Evolutionary conservation across 1,139 yeast species (phyloP).

Genomic region (Diutina rugosa): DNA sequence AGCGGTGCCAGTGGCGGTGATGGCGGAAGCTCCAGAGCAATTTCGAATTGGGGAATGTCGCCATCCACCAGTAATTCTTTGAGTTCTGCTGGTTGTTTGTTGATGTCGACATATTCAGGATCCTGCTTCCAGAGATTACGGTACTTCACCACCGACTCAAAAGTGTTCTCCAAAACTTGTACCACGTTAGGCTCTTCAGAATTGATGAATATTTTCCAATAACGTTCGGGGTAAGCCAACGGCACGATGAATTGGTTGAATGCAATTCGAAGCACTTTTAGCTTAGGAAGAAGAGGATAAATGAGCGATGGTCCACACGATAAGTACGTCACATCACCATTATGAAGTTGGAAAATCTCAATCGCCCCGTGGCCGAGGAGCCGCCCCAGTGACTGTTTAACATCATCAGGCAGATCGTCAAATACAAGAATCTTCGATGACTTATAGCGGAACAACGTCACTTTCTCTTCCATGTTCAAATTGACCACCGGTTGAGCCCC

Average conservation of each 20-base stretch:
- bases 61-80: constrained; percentile 8
- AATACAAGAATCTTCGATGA: constrained; percentile 30
- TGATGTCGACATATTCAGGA: constrained; percentile 4
- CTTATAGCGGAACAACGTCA: constrained; percentile 22
- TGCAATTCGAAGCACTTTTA: constrained; percentile 42
- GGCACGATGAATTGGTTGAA: constrained; percentile 48
- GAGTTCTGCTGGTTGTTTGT: constrained; percentile 10
- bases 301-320: constrained; percentile 41
- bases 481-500: constrained; percentile 4
- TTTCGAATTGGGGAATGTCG: constrained; percentile 4
- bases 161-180: constrained; percentile 20
- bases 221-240: constrained; percentile 57
- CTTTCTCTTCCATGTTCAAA: constrained; percentile 21
- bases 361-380: constrained; percentile 49
- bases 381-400: constrained; percentile 21
- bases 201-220: constrained; percentile 49
- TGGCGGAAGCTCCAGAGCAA: constrained; percentile 1
- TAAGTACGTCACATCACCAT: constrained; percentile 50
- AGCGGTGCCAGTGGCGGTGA: constrained; percentile 1
- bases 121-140: constrained; percentile 8
- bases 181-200: constrained; percentile 21
- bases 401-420: constrained; percentile 21
- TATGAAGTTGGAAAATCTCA: constrained; percentile 52
- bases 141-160: constrained; percentile 31
- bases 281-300: constrained; percentile 54